phyloP scores from a whole-genome alignment of 345 rosid species.

The Eucalyptus cladocalyx region DNA sequence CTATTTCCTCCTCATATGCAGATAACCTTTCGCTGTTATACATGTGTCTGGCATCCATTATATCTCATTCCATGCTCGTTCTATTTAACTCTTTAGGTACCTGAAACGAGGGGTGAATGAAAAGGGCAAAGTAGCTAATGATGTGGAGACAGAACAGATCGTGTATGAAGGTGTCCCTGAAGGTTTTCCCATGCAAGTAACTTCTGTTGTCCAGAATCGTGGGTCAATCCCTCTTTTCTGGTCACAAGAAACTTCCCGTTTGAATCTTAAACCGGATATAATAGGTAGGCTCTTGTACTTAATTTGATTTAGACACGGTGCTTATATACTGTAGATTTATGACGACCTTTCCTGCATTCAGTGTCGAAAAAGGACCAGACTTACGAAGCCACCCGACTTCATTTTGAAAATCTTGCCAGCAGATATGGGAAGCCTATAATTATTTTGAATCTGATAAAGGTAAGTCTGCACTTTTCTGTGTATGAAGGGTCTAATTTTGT shows the following conservation, averaged over 20 bases:
- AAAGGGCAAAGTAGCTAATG: slow-evolving; percentile 93
- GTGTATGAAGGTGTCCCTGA: slow-evolving; percentile 69
- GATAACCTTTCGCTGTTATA: not conserved
- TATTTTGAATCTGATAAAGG: slow-evolving; percentile 93
- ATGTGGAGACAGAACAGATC: slow-evolving; percentile 99
- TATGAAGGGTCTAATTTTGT: not conserved
- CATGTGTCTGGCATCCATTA: not conserved
- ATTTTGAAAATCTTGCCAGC: slow-evolving; percentile 79
- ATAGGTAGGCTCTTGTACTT: slow-evolving; percentile 47
- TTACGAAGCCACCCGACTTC: slow-evolving; percentile 90
- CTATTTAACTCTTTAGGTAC: slow-evolving; percentile 40
- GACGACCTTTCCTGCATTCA: slow-evolving; percentile 13
- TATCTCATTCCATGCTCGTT: not conserved
- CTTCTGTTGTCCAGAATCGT: slow-evolving; percentile 93
- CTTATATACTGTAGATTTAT: not conserved
- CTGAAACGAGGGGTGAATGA: slow-evolving; percentile 97
- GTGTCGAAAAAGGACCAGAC: slow-evolving; percentile 85
- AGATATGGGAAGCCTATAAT: slow-evolving; percentile 96
- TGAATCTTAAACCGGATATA: slow-evolving; percentile 95
- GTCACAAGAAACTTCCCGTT: slow-evolving; percentile 98
- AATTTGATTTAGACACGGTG: not conserved
- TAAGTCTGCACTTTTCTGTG: not conserved
- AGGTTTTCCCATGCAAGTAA: slow-evolving; percentile 65
- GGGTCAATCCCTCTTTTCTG: slow-evolving; percentile 98
- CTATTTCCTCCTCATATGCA: not conserved